Evolutionary conservation across 371 early-diverging fungal genomes (phyloP).

Genomic region (Basidiobolus meristosporus): DNA sequence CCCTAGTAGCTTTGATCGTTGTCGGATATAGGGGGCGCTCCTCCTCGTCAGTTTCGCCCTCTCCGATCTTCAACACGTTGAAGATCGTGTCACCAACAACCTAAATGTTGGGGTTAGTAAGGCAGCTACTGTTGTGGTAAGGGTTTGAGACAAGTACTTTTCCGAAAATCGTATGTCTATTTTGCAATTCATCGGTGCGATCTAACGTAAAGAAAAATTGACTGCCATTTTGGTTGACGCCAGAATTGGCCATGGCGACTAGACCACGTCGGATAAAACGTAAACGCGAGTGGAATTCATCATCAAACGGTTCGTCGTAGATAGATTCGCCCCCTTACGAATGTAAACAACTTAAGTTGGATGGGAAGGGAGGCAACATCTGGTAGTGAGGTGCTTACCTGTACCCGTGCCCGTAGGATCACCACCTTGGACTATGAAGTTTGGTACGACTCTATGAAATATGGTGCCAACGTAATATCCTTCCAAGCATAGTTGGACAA

Average conservation of each 20-base stretch:
- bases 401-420: slow-evolving; percentile 81
- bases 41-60: slow-evolving; percentile 49
- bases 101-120: slow-evolving; percentile 9
- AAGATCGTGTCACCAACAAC: slow-evolving; percentile 82
- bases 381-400: slow-evolving; percentile 9
- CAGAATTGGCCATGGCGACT: slow-evolving; percentile 81
- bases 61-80: slow-evolving; percentile 74
- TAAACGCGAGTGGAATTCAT: slow-evolving; percentile 82
- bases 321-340: slow-evolving; percentile 70
- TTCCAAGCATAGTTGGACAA: slow-evolving; percentile 75
- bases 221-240: slow-evolving; percentile 52
- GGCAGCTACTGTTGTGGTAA: background rate
- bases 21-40: slow-evolving; percentile 74
- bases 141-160: slow-evolving; percentile 20
- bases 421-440: slow-evolving; percentile 92
- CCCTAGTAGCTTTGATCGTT: slow-evolving; percentile 34
- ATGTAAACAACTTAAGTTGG: background rate
- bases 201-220: slow-evolving; percentile 93
- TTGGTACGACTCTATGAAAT: slow-evolving; percentile 75
- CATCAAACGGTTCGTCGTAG: slow-evolving; percentile 65
- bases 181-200: slow-evolving; percentile 62
- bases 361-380: background rate
- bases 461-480: slow-evolving; percentile 66
- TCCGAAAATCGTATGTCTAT: slow-evolving; percentile 83
- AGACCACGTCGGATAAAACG: slow-evolving; percentile 75